Evolutionary conservation across 495 filamentous ascomycete genomes (phyloP), one percentile per base, ranked within the genome.

Genomic region (Aspergillus taichungensis): DNA sequence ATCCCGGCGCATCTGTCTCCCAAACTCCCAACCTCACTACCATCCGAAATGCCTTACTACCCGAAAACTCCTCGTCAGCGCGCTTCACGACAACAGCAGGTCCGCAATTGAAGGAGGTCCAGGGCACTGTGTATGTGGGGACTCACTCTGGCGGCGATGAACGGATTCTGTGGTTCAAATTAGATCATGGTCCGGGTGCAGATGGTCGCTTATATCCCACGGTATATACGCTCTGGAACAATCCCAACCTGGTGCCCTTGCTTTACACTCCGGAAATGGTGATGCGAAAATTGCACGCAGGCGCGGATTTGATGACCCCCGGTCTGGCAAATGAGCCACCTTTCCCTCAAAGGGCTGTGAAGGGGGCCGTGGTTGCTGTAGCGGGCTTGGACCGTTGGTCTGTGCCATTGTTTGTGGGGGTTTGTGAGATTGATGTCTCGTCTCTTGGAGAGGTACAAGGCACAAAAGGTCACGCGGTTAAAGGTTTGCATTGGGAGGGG

Each of bases 241-340:
- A 85, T 49, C 69, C 84, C 1, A 58, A 65, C 11, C 55, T 87
- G 10, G 61, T 85, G 1, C 78, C 83, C 0, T 52, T 87, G 8
- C 67, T 87, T 3, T 71, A 84, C 50, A 87, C 83, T 0, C 77
- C 78, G 7, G 61, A 69, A 1, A 57, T 77, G 28, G 83, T 85
- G 4, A 70, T 87, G 51, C 60, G 70, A 40, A 86, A 85, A 59
- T 63, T 87, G 5, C 73, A 69, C 30, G 66, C 71, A 6, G 84
- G 83, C 5, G 82, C 83, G 3, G 82, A 84, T 60, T 61, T 87
- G n/a, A 87, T 87, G 83, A 85, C 76, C 1, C 83, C 83, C 1
- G 83, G 83, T 24, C 64, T 87, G 8, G 79, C 81, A 6, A 71
- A 77, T 34, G 82, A 84, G 12, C 83, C 83, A 5, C 83, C 83